Evolutionary conservation across 371 early-diverging fungal species (phyloP).

Genomic region (Batrachochytrium dendrobatidis): DNA sequence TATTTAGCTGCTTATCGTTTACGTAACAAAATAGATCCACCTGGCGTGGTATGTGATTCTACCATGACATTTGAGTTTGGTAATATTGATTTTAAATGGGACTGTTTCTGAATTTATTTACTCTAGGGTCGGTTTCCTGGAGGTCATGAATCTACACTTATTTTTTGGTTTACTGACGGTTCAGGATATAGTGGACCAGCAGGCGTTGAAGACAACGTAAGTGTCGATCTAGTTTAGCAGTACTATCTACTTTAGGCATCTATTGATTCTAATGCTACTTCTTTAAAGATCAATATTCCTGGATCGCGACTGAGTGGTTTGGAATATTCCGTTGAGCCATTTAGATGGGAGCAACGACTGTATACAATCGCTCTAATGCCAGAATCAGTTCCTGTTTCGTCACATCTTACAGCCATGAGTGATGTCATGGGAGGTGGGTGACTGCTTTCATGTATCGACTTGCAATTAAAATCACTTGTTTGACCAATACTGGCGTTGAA

Average conservation of each 20-base stretch:
- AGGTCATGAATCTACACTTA: slow-evolving; percentile 49
- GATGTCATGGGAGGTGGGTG: slow-evolving; percentile 54
- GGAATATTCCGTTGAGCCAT: slow-evolving; percentile 57
- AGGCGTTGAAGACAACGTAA: slow-evolving; percentile 14
- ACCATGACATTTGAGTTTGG: background rate
- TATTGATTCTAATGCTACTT: background rate
- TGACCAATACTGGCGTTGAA: slow-evolving; percentile 2
- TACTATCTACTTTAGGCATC: no score
- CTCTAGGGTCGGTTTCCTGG: slow-evolving; percentile 52
- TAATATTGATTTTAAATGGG: background rate
- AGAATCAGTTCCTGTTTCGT: slow-evolving; percentile 36
- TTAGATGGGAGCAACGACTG: slow-evolving; percentile 69
- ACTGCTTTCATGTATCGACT: slow-evolving; percentile 14
- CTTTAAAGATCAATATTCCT: slow-evolving; percentile 45
- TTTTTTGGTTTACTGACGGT: slow-evolving; percentile 69
- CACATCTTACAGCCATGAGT: slow-evolving; percentile 50
- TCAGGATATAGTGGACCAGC: slow-evolving; percentile 23
- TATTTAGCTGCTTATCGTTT: slow-evolving; percentile 50
- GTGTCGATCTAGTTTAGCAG: no score
- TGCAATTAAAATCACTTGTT: slow-evolving; percentile 10
- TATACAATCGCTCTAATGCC: slow-evolving; percentile 51
- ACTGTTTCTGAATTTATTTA: background rate
- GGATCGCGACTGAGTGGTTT: slow-evolving; percentile 50
- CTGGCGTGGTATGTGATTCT: slow-evolving; percentile 32
- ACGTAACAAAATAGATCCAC: slow-evolving; percentile 48